Conservation (phyloP, 371 early-diverging fungal genomes). For the Mucor piriformis region DNA sequence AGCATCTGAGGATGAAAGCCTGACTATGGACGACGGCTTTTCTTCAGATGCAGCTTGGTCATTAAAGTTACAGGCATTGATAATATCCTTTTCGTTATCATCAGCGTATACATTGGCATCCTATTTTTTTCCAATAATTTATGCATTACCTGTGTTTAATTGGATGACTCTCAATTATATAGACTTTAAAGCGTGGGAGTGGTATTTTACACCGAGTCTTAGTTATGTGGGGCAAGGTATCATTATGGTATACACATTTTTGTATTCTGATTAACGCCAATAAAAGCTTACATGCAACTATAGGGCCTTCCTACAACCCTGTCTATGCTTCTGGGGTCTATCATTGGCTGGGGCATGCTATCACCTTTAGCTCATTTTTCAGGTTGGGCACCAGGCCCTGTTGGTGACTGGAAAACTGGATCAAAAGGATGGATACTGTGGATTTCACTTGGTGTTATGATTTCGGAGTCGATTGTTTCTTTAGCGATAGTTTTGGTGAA, state of each 20-base stretch:
- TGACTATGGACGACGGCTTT: no score
- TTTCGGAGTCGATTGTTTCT: slow-evolving; percentile 74
- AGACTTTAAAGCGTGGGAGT: slow-evolving; percentile 65
- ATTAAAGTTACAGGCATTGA: slow-evolving; percentile 56
- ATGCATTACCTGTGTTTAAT: slow-evolving; percentile 70
- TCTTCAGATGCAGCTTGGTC: slow-evolving; percentile 61
- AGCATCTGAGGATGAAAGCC: background rate
- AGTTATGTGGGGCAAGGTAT: slow-evolving; percentile 85
- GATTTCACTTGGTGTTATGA: slow-evolving; percentile 84
- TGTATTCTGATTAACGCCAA: background rate
- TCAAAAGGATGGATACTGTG: slow-evolving; percentile 85
- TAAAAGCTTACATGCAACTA: background rate
- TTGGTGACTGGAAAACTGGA: slow-evolving; percentile 72
- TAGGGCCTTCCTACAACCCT: slow-evolving; percentile 20
- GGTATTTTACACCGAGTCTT: slow-evolving; percentile 78
- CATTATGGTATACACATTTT: slow-evolving; percentile 58
- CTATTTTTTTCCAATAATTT: slow-evolving; percentile 66
- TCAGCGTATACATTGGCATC: slow-evolving; percentile 67
- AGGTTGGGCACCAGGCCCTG: slow-evolving; percentile 79
- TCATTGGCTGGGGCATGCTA: slow-evolving; percentile 82
- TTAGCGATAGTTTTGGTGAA: slow-evolving; percentile 56
- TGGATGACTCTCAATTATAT: slow-evolving; percentile 52
- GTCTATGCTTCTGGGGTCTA: slow-evolving; percentile 66
- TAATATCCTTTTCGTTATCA: slow-evolving; percentile 61
- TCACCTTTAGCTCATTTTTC: slow-evolving; percentile 69